Conservation (phyloP, 768 basidiomycete genomes). For the Heimioporus sp. region DNA sequence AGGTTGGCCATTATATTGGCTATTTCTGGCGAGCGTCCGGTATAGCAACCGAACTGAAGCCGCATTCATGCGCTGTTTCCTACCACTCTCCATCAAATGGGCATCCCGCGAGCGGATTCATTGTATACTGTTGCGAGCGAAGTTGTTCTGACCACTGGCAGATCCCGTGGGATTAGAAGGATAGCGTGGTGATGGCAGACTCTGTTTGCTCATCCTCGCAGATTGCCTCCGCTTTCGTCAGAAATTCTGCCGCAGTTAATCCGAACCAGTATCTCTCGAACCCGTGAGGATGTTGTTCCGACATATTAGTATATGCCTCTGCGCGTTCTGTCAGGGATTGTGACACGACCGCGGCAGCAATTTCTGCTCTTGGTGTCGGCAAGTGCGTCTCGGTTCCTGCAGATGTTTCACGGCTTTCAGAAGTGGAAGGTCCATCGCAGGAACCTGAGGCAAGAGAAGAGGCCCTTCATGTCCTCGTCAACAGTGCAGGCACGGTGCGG, state of each 20-base stretch:
- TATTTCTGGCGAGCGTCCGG: neutral
- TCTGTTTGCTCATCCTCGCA: conserved; percentile 23
- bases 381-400: conserved; percentile 52
- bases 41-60: neutral
- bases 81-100: conserved; percentile 28
- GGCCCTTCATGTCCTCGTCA: conserved; percentile 55
- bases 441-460: conserved; percentile 52
- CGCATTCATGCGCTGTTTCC: neutral
- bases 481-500: conserved; percentile 65
- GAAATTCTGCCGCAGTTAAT: conserved; percentile 55
- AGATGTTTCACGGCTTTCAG: conserved; percentile 51
- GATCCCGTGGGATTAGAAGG: conserved; percentile 64
- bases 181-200: conserved; percentile 45
- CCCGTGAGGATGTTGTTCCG: neutral
- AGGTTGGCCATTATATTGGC: conserved; percentile 5
- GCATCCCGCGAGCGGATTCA: conserved; percentile 32
- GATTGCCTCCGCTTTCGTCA: conserved; percentile 64
- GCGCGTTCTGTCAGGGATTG: conserved; percentile 55
- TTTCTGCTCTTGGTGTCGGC: conserved; percentile 53
- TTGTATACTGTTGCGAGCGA: conserved; percentile 53
- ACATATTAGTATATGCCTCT: conserved; percentile 53
- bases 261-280: conserved; percentile 4
- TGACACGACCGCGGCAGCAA: conserved; percentile 47
- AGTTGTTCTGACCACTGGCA: conserved; percentile 63
- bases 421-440: conserved; percentile 50